Percentiles rank a stretch among this genome's conserved stretches.
These are phyloP conservation scores for Lactarius akahatsu DNA, from an alignment of 768 basidiomycete species.

Conservation along the genomic window DNA sequence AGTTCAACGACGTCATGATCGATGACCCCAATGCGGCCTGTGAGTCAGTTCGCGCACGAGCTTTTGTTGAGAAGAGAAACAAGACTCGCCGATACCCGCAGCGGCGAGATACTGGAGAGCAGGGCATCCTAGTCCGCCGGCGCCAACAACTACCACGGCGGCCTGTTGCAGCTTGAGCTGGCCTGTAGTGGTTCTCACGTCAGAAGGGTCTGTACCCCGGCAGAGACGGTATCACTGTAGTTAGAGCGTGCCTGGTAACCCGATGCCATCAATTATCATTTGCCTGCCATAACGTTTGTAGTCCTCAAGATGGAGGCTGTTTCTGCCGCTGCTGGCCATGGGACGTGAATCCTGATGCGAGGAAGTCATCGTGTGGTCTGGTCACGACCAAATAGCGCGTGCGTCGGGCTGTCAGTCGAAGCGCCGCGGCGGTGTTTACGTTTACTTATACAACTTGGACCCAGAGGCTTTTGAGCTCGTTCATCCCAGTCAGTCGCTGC, in stretches of 20 bases:
- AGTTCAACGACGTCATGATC: slow-evolving; percentile 87
- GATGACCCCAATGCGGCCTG: slow-evolving; percentile 81
- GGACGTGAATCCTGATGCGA: not conserved
- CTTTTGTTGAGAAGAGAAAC: slow-evolving; percentile 1
- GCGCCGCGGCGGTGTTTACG: not conserved
- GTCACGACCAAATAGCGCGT: not conserved
- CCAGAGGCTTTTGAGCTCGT: not conserved
- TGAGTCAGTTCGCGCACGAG: slow-evolving; percentile 12
- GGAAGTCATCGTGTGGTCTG: not conserved
- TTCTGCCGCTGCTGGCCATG: slow-evolving; percentile 6
- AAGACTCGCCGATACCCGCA: slow-evolving; percentile 78
- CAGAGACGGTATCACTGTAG: slow-evolving; percentile 4
- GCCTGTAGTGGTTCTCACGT: slow-evolving; percentile 44
- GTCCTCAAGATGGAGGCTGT: slow-evolving; percentile 49
- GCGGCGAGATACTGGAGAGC: slow-evolving; percentile 92
- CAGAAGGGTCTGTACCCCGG: not conserved
- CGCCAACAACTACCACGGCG: slow-evolving; percentile 85
- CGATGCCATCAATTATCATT: slow-evolving; percentile 91
- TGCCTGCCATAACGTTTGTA: slow-evolving; percentile 93
- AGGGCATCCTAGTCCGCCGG: slow-evolving; percentile 95
- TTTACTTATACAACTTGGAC: not conserved
- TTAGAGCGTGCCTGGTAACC: slow-evolving; percentile 63
- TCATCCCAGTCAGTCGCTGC: not conserved
- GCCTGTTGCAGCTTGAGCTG: slow-evolving; percentile 78
- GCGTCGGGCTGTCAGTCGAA: not conserved